Evolutionary conservation across 306 rosid species (phyloP).

Genomic region (Cucurbita maxima): DNA sequence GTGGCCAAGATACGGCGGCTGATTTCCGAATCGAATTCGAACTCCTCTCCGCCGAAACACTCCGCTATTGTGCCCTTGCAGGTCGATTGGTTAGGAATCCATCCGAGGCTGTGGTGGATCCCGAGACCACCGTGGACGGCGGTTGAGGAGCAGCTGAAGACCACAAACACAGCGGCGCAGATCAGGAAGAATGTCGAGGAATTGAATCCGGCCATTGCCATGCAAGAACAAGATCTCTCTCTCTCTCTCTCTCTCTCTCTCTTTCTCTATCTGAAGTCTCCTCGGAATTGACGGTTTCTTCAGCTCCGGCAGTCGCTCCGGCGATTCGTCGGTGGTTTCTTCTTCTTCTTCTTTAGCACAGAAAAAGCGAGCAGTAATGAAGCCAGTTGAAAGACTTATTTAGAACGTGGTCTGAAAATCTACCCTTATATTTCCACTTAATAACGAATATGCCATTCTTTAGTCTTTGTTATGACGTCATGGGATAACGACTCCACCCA

Average conservation of each 20-base stretch:
- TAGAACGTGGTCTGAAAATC: neutral
- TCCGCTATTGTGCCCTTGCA: slow-evolving; percentile 55
- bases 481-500: neutral
- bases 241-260: neutral
- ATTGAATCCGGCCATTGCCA: slow-evolving; percentile 33
- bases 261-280: neutral
- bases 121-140: slow-evolving; percentile 28
- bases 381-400: neutral
- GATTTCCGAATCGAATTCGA: slow-evolving; percentile 72
- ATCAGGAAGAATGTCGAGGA: slow-evolving; percentile 31
- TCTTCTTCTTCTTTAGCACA: neutral
- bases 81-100: slow-evolving; percentile 22
- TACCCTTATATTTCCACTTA: neutral
- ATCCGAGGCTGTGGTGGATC: slow-evolving; percentile 15
- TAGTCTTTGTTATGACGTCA: neutral
- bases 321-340: neutral
- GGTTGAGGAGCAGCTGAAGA: slow-evolving; percentile 19
- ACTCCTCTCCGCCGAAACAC: slow-evolving; percentile 46
- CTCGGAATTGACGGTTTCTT: neutral
- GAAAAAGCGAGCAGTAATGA: neutral
- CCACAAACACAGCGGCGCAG: slow-evolving; percentile 25
- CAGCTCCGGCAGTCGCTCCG: neutral
- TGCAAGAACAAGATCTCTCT: neutral
- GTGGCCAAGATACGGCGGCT: slow-evolving; percentile 89
- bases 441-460: neutral